Evolutionary conservation across 306 rosid species (phyloP), one percentile per base, ranked within the genome.

Genomic region (Ziziphus jujuba): DNA sequence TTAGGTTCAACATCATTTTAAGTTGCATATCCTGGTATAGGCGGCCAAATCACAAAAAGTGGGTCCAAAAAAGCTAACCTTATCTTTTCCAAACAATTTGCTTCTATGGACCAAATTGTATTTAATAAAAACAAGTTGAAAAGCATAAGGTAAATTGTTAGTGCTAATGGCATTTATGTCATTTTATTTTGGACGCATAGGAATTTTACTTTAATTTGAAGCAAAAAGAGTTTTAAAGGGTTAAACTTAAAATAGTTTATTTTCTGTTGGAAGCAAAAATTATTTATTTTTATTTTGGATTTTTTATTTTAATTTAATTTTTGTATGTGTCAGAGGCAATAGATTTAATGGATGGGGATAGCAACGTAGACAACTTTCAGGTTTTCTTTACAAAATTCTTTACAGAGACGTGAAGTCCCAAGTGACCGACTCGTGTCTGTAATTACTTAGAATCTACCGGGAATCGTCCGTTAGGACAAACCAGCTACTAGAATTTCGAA

Each of bases 401-500:
- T 40, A 8, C 43, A 9, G 48, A 54, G 52, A 49, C 49, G 68
- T 28, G 52, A 50, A 72, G 57, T 34, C 20, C 31, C 59, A 47
- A 4, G 17, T 9, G 45, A 82, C 86, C 35, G 71, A 0, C 58
- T 40, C 50, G 79, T 83, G 91, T 75, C 80, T 38, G 89, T 79
- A 44, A 22, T 56, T 40, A 1, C 6, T 35, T 35, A 54, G 34
- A 60, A 44, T 13, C 53, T 2, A 88, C 91, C 74, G 84, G 81
- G 67, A 24, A 74, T 67, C 48, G 53, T 54, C 78, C 69, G 83
- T 79, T 9, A 56, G 1, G 66, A 71, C 65, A 77, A 82, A 71
- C 63, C 79, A 74, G 78, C 62, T 66, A 75, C 69, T 51, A 60
- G 80, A 87, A 78, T 78, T 80, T 79, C 17, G 77, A 82, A 84